Percentiles rank a stretch among this genome's conserved stretches.
Conservation (phyloP, 2,329 filamentous ascomycete genomes). For the Truncatella angustata region DNA sequence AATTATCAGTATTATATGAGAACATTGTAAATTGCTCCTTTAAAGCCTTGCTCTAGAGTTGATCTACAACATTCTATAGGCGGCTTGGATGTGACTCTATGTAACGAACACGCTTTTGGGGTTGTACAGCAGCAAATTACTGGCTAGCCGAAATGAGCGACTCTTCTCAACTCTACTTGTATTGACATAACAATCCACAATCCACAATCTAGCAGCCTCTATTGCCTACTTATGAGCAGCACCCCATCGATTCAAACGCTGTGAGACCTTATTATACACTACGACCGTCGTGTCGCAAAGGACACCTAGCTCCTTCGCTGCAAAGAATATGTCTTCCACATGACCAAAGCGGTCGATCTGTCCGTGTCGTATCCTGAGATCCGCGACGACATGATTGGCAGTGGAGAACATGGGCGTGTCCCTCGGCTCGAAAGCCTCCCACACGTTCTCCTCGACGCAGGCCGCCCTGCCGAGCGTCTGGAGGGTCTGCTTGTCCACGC, state of each 20-base stretch:
- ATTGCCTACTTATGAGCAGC: background rate
- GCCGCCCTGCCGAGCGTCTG: background rate
- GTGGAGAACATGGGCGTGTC: conserved; percentile 1
- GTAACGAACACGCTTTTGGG: too few relatives aligned
- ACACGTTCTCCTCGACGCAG: background rate
- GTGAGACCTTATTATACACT: background rate
- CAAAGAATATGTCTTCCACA: background rate
- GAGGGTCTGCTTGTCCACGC: background rate
- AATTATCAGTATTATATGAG: too few relatives aligned
- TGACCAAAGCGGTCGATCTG: background rate
- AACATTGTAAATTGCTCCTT: too few relatives aligned
- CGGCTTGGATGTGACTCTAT: too few relatives aligned
- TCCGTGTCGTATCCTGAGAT: background rate
- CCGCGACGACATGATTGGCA: background rate
- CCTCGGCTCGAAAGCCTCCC: background rate
- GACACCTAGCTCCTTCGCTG: background rate
- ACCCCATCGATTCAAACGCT: background rate
- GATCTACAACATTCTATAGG: too few relatives aligned
- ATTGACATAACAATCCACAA: too few relatives aligned
- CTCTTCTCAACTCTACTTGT: too few relatives aligned
- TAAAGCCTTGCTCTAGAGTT: too few relatives aligned
- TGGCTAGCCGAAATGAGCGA: too few relatives aligned
- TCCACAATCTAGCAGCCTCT: too few relatives aligned
- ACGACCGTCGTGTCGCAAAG: background rate
- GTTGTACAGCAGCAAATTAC: too few relatives aligned